Conservation (phyloP, 352 stramenopile genomes). For the Globisporangium rhizosaccharum region DNA sequence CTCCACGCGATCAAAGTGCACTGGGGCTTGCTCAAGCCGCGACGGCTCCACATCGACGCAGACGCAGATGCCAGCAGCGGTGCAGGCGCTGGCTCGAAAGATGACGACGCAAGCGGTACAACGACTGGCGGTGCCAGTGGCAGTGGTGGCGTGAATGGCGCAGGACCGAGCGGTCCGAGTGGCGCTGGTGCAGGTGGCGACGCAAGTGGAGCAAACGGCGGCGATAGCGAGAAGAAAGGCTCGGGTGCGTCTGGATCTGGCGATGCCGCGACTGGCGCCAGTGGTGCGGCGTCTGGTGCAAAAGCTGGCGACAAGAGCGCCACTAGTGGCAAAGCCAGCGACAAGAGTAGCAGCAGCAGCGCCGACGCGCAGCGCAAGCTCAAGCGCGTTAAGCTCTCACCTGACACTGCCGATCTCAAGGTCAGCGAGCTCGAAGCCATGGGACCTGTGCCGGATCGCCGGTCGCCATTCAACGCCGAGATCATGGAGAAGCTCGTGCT, state of each 20-base stretch:
- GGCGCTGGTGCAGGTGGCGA: conserved; percentile 10
- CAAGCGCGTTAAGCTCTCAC: conserved; percentile 45
- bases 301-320: conserved; percentile 38
- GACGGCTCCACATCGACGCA: conserved; percentile 35
- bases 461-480: conserved; percentile 58
- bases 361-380: conserved; percentile 48
- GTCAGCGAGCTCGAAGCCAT: conserved; percentile 51
- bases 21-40: conserved; percentile 63
- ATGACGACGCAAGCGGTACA: conserved; percentile 15
- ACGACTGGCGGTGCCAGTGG: conserved; percentile 9
- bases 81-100: conserved; percentile 10
- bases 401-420: conserved; percentile 30
- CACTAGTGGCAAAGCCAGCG: conserved; percentile 14
- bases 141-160: conserved; percentile 2
- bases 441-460: conserved; percentile 65
- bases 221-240: conserved; percentile 44
- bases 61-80: conserved; percentile 17
- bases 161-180: no score
- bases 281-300: not conserved
- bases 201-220: conserved; percentile 3
- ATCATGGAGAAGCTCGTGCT: conserved; percentile 80
- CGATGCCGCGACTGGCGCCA: conserved; percentile 12
- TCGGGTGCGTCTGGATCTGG: conserved; percentile 13
- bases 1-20: conserved; percentile 60
- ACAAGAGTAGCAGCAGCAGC: conserved; percentile 4